Conservation (phyloP, 2,329 filamentous ascomycete genomes). For the Rhytidhysteron rufulum region DNA sequence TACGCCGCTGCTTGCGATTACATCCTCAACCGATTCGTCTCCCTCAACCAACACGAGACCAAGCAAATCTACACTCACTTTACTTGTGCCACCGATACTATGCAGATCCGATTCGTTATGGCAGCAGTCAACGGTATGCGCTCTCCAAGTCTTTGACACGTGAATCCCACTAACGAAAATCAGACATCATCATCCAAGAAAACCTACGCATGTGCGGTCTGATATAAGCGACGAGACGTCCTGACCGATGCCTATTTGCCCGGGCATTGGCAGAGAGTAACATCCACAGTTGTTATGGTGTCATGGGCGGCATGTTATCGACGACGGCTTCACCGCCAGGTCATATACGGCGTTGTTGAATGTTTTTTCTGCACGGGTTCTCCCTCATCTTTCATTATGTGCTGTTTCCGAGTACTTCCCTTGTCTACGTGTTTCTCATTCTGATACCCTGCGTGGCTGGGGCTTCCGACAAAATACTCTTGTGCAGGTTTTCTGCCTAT, state of each 20-base stretch:
- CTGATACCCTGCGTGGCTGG: constrained; percentile 16
- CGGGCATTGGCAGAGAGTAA: constrained; percentile 20
- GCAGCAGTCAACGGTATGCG: constrained; percentile 93
- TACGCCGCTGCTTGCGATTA: constrained; percentile 97
- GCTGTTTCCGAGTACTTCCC: constrained; percentile 29
- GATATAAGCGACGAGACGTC: constrained; percentile 61
- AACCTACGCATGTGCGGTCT: constrained; percentile 95
- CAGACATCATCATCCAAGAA: constrained; percentile 99
- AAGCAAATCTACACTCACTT: constrained; percentile 99
- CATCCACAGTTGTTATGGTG: constrained; percentile 27
- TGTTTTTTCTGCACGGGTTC: constrained; percentile 20
- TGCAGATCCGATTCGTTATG: constrained; percentile 99
- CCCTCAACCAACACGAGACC: constrained; percentile 96
- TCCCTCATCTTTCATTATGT: constrained; percentile 14
- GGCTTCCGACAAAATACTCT: constrained; percentile 11
- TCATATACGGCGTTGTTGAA: constrained; percentile 36
- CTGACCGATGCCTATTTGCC: constrained; percentile 6
- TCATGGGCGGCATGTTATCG: constrained; percentile 34
- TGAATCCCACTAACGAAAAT: constrained; percentile 38
- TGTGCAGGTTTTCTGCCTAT: background rate
- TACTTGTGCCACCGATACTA: constrained; percentile 97
- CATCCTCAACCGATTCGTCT: constrained; percentile 97
- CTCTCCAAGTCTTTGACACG: constrained; percentile 1
- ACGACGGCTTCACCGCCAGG: constrained; percentile 25
- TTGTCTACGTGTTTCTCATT: constrained; percentile 28